Evolutionary conservation across 1,139 yeast species (phyloP), one percentile per base, ranked within the genome.

Genomic region (Kodamaea ohmeri): DNA sequence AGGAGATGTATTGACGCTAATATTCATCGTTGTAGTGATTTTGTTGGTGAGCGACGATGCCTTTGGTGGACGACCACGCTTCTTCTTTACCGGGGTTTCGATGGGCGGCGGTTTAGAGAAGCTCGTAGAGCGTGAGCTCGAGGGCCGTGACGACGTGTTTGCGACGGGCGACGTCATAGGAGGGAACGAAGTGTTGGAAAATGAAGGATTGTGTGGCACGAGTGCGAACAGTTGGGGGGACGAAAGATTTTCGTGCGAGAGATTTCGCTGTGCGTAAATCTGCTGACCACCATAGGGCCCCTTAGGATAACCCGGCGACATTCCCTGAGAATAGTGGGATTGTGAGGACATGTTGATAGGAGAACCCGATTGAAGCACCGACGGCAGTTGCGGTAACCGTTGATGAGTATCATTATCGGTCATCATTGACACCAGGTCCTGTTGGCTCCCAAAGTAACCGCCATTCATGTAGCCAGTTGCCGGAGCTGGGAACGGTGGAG

Each of bases 41-140:
- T 61, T 63, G 44, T 60, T 63, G 34, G 66, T 55, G 25, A 68
- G 56, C n/a, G 71, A 65, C 25, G 63, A 55, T 1, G 71, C 63
- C 54, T 71, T 71, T 21, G 76, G 76, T 5, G 76, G 76, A 51
- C 76, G 59, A 13, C 76, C 76, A 49, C 76, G 55, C 48, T 67
- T 71, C 41, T 67, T 58, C 45, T 65, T 66, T 25, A 58, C 52
- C 4, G 66, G 52, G 34, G 28, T 37, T 29, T 32, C 26, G 11
- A 12, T 19, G 20, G 14, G 20, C 8, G 30, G 20, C 12, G 30
- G 9, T 13, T 27, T 27, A 13, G 30, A 16, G n/a, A 16, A 9
- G 16, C 30, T 27, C 30, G 16, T 8, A 4, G 34, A 32, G 7
- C 27, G 20, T 19, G 36, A 26, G 9, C 13, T 31, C 4, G 25